phyloP scores from a whole-genome alignment of 306 rosid species.

The Cotoneaster glaucophyllus region DNA sequence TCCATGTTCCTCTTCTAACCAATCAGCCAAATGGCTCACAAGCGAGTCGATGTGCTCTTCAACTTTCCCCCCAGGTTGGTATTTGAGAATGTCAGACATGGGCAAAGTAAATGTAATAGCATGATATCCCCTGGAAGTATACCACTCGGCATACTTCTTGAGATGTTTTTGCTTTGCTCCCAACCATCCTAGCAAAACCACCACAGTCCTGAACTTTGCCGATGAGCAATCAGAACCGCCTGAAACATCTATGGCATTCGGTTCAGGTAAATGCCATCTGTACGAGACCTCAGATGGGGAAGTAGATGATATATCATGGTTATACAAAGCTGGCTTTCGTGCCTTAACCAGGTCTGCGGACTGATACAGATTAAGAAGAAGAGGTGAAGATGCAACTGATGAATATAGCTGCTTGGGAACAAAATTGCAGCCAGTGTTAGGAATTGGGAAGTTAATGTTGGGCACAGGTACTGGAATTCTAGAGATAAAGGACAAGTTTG shows the following conservation, averaged over 20 bases:
- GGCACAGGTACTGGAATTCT: conserved; percentile 62
- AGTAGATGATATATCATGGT: conserved; percentile 18
- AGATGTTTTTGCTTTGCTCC: conserved; percentile 97
- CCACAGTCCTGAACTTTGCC: conserved; percentile 69
- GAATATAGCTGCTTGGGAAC: conserved; percentile 27
- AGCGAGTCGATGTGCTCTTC: conserved; percentile 72
- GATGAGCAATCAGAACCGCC: conserved; percentile 40
- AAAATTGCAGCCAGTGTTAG: conserved; percentile 22
- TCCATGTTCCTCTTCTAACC: conserved; percentile 84
- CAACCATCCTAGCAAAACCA: conserved; percentile 92
- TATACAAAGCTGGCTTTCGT: conserved; percentile 26
- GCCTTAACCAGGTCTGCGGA: conserved; percentile 55
- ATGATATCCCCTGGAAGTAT: conserved; percentile 83
- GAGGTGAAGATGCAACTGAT: conserved; percentile 41
- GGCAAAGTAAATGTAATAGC: conserved; percentile 88
- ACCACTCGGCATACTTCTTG: conserved; percentile 85
- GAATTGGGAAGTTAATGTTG: conserved; percentile 37
- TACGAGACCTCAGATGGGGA: conserved; percentile 58
- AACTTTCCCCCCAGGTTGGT: conserved; percentile 73
- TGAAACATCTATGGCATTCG: conserved; percentile 29
- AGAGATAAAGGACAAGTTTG: conserved; percentile 42
- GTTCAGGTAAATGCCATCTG: conserved; percentile 92
- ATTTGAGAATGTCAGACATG: conserved; percentile 72
- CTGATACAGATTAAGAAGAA: conserved; percentile 42
- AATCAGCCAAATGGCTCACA: conserved; percentile 74